Conservation (phyloP, 805 yeast species). For the Lipomyces lipofer region DNA sequence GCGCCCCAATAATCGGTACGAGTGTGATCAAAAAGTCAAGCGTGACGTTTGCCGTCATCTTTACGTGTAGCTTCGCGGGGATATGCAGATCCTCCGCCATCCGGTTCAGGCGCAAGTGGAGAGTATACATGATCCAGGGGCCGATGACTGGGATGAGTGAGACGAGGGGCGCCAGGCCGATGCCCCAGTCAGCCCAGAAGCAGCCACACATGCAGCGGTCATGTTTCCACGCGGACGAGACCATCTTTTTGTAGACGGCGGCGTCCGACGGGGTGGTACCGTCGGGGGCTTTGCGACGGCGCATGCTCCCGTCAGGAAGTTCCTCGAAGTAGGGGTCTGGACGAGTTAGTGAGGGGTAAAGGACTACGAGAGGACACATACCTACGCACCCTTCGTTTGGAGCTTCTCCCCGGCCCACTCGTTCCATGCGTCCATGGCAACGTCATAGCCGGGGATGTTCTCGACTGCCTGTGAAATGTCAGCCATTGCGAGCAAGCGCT, state of each 20-base stretch:
- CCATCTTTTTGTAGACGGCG: constrained; percentile 70
- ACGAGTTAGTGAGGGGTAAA: too few species aligned
- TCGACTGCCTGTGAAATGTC: constrained; percentile 44
- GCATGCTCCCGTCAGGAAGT: constrained; percentile 52
- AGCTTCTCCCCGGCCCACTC: constrained; percentile 67
- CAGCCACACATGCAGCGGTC: constrained; percentile 83
- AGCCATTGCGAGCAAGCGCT: constrained; percentile 36
- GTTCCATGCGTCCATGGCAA: constrained; percentile 58
- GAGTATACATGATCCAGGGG: constrained; percentile 73
- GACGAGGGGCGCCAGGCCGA: constrained; percentile 35
- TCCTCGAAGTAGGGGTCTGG: constrained; percentile 65
- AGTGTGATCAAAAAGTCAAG: constrained; percentile 73
- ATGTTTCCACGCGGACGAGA: constrained; percentile 79
- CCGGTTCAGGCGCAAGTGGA: constrained; percentile 67
- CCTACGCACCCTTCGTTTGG: constrained; percentile 53
- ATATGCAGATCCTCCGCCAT: constrained; percentile 60
- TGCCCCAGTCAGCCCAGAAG: constrained; percentile 46
- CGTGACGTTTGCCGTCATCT: constrained; percentile 73
- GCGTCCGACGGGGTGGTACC: constrained; percentile 60
- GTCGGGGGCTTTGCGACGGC: constrained; percentile 61
- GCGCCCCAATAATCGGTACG: constrained; percentile 77
- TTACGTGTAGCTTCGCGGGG: constrained; percentile 60
- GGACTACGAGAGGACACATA: too few species aligned
- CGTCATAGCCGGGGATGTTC: constrained; percentile 59
- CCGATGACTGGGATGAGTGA: constrained; percentile 80